These are phyloP conservation scores for Dictyostelium firmibasis DNA, from an alignment of 78 protist genomes.

Conservation along the genomic window DNA sequence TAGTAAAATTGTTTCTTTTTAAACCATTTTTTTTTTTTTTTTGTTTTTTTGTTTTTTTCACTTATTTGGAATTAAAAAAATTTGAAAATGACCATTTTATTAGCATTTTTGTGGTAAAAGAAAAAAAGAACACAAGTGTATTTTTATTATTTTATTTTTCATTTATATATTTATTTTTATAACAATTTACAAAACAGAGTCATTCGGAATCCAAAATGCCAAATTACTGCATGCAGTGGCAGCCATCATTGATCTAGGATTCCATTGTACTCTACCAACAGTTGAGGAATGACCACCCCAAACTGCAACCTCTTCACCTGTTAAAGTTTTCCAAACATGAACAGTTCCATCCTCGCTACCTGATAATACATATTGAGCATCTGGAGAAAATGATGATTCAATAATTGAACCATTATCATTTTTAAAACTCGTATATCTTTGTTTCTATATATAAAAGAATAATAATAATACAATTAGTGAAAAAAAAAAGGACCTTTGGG, in stretches of 20 bases:
- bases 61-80: no score
- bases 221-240: constrained; percentile 79
- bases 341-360: constrained; percentile 87
- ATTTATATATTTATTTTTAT: background rate
- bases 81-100: no score
- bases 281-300: constrained; percentile 81
- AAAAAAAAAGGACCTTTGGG: background rate
- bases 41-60: no score
- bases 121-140: no score
- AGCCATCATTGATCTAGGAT: constrained; percentile 84
- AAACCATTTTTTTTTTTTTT: no score
- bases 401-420: constrained; percentile 42
- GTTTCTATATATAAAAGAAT: constrained; percentile 67
- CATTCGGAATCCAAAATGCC: constrained; percentile 85
- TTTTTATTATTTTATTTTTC: background rate
- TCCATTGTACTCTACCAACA: constrained; percentile 87
- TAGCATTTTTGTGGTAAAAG: no score
- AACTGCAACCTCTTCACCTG: constrained; percentile 76
- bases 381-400: constrained; percentile 89
- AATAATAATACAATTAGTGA: background rate
- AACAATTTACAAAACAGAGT: background rate
- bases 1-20: background rate
- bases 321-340: constrained; percentile 82
- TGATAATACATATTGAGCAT: constrained; percentile 82
- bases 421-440: constrained; percentile 60